A percentile compares a stretch with the other conserved stretches of the same genome.
Conservation (phyloP, 169 alveolate species). For the Eimeria praecox region DNA sequence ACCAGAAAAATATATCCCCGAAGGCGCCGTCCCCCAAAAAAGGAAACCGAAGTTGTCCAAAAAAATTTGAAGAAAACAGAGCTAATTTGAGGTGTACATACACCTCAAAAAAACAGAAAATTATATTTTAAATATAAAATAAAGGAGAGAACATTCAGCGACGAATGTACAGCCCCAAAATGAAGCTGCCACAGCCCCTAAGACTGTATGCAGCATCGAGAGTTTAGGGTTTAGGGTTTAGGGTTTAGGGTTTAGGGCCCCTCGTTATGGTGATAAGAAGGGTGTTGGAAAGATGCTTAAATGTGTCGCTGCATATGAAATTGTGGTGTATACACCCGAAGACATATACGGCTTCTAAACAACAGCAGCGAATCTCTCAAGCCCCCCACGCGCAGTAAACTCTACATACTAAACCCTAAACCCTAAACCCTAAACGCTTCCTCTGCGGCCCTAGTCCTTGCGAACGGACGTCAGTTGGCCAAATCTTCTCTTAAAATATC, state of each 20-base stretch:
- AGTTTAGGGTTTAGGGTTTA: constrained; percentile 61
- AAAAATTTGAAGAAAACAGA: neutral
- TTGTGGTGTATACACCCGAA: neutral
- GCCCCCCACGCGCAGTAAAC: constrained; percentile 65
- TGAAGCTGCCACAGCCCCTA: constrained; percentile 27
- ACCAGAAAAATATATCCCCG: neutral
- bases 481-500: neutral
- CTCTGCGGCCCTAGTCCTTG: neutral
- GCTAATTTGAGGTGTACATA: neutral
- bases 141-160: neutral
- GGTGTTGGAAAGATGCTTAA: neutral
- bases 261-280: neutral
- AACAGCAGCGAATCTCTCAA: neutral
- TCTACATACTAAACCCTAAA: constrained; percentile 62
- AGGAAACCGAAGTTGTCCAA: neutral
- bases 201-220: neutral
- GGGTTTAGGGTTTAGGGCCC: constrained; percentile 56
- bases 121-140: neutral
- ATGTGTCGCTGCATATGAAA: neutral
- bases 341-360: neutral
- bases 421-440: constrained; percentile 31
- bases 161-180: constrained; percentile 13
- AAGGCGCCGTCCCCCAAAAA: neutral
- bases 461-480: neutral
- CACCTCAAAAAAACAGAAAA: constrained; percentile 9